Evolutionary conservation across 2,329 filamentous ascomycete genomes (phyloP), one percentile per base, ranked within the genome.

Genomic region (Pseudogymnoascus sp.): DNA sequence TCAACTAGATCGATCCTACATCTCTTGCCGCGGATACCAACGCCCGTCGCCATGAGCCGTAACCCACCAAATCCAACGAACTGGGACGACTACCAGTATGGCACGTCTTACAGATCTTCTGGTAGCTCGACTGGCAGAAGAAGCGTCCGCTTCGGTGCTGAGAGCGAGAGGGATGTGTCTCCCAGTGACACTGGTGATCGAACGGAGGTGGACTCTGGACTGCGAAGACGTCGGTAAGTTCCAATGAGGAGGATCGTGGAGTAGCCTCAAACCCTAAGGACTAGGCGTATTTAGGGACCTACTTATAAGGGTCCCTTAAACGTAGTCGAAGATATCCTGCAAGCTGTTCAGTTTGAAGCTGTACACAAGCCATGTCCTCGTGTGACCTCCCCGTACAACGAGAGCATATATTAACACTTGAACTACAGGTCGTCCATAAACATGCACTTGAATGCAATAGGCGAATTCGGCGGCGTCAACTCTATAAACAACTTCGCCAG

Each of bases 401-500:
- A 35, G 16, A 33, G 5, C 9, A 33, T 33, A 55, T 14, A 40
- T 37, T 33, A 31, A 60, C n/a, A 49, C 16, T 23, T 52, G 21
- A 23, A 21, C n/a, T 41, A 21, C 65, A 86, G 84, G 64, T 84
- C 83, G n/a, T 88, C 85, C 5, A 77, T 84, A 40, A 82, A 81
- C 33, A 79, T 83, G 65, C 80, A 81, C 35, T 75, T 90, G 37
- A 76, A 82, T 25, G 79, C 80, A 61, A 73, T 88, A 61, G 80
- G 83, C 67, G 87, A 96, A 65, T 88, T 90, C 58, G 95, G 93
- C 67, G 93, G 93, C 60, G 88, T 93, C 65, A 97, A 97, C 79
- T 96, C 90, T 75, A 89, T 97, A 70, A 88, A 95, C 71, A 96
- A 93, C 71, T 97, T 97, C 73, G 90, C 93, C 49, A 85, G 89